Evolutionary conservation across 2,329 filamentous ascomycete species (phyloP), one percentile per base, ranked within the genome.

Genomic region (Stemphylium beticola): DNA sequence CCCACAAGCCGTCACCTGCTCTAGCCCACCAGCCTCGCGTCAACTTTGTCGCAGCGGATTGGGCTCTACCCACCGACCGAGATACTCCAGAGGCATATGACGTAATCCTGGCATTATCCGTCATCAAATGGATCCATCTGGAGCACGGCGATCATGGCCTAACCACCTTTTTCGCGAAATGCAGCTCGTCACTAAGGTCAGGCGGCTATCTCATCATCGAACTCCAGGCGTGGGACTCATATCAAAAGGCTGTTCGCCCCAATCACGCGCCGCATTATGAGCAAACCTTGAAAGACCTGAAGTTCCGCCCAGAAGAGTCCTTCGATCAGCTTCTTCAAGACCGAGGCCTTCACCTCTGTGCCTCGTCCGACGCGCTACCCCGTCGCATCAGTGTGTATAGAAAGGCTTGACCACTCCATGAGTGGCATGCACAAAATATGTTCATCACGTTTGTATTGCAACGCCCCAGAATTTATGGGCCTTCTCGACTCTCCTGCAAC

Each of bases 121-220:
- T 76, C 50, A 69, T 75, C 55, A 75, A 76, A 59, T 76, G 73
- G 73, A 72, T 76, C 41, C 74, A 75, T 53, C 65, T 75, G 26
- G 66, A 73, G 55, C 72, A 74, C 52, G 58, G 65, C n/a, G 73
- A 76, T 49, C 55, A 63, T 38, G 73, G 73, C 32, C 53, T 76
- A 55, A 34, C 60, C 29, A 48, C 26, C 7, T 75, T 76, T 55
- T 75, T 76, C 49, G 58, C 44, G 38, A 73, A 72, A 43, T 76
- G 72, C 61, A 55, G 62, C 14, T 48, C 60, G 15, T 68, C 65
- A 20, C 66, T 76, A 41, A 58, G 41, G 31, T 37, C 59, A 14
- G 69, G 68, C 50, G 73, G 73, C 24, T 62, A 71, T 56, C 55
- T 74, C 41, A 45, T 72, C 36, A 66, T 76, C 37, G 73, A 76